phyloP scores from a whole-genome alignment of 2,329 filamentous ascomycete genomes.

The Nemania abortiva region DNA sequence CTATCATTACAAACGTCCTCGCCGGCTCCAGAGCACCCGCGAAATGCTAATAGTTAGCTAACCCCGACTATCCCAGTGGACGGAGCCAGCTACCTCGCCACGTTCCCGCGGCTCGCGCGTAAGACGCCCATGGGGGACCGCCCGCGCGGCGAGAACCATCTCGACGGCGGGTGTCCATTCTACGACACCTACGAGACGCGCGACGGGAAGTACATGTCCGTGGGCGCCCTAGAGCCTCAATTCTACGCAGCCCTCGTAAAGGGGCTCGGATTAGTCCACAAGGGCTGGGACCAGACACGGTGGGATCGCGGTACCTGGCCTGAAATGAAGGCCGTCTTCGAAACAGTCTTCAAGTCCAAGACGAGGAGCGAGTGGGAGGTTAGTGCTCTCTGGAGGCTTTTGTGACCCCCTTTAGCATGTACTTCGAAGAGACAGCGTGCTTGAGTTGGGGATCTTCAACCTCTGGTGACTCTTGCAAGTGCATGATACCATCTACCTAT shows the following conservation, averaged over 20 bases:
- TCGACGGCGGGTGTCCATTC: slow-evolving; percentile 88
- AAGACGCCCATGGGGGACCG: slow-evolving; percentile 72
- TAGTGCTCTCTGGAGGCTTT: neutral
- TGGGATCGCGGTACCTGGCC: slow-evolving; percentile 76
- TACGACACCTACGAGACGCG: slow-evolving; percentile 91
- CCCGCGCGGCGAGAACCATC: slow-evolving; percentile 77
- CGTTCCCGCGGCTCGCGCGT: slow-evolving; percentile 77
- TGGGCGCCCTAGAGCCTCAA: slow-evolving; percentile 90
- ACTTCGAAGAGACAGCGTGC: too few species aligned
- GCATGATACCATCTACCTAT: neutral
- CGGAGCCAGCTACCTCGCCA: slow-evolving; percentile 81
- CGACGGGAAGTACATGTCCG: slow-evolving; percentile 83
- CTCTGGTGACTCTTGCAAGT: neutral
- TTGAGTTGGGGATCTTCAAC: too few species aligned
- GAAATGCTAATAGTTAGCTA: neutral
- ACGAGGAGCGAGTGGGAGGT: slow-evolving; percentile 83
- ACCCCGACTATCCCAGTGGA: slow-evolving; percentile 68
- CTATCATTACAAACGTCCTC: neutral
- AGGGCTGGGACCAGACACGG: slow-evolving; percentile 65
- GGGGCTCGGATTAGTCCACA: slow-evolving; percentile 71
- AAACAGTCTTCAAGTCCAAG: slow-evolving; percentile 73
- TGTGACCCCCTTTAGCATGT: neutral
- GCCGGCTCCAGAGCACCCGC: neutral
- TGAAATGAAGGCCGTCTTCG: slow-evolving; percentile 71
- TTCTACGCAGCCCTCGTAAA: slow-evolving; percentile 79